Percentiles rank a stretch among this genome's conserved stretches.
phyloP scores from a whole-genome alignment of 225 moss, liverwort and hornwort species.

The Marchantia polymorpha region DNA sequence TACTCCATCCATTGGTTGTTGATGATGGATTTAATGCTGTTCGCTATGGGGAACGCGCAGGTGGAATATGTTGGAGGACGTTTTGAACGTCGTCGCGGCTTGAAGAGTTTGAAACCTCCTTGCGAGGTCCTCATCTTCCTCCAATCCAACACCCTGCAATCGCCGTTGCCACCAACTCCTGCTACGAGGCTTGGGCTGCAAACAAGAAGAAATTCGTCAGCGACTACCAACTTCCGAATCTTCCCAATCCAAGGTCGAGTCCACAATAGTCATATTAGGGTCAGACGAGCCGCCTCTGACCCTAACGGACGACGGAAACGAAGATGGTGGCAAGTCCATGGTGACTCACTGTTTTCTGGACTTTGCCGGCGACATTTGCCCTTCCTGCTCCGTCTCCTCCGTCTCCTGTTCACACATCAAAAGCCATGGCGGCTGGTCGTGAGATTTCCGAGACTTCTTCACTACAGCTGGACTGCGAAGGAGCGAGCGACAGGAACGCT shows the following conservation, averaged over 20 bases:
- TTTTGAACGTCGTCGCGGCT: slow-evolving; percentile 55
- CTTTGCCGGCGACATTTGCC: not conserved
- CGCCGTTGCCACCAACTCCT: slow-evolving; percentile 80
- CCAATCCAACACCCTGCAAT: slow-evolving; percentile 57
- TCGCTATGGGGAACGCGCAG: slow-evolving; percentile 49
- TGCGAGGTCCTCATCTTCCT: slow-evolving; percentile 74
- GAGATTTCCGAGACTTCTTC: too few species aligned
- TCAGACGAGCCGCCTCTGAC: too few species aligned
- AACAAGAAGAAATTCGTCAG: not conserved
- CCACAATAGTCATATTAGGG: too few species aligned
- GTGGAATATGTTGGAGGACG: slow-evolving; percentile 77
- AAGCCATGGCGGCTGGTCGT: not conserved
- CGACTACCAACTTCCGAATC: too few species aligned
- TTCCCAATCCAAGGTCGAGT: too few species aligned
- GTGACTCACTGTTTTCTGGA: slow-evolving; percentile 21
- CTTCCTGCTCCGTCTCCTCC: too few species aligned
- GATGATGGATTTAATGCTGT: not conserved
- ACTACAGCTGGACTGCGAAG: too few species aligned
- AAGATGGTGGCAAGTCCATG: too few species aligned
- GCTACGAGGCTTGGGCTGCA: slow-evolving; percentile 61
- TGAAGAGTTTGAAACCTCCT: slow-evolving; percentile 60
- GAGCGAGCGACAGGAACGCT: too few species aligned
- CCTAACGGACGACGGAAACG: too few species aligned
- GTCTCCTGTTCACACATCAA: slow-evolving; percentile 12
- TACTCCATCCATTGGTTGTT: not conserved